phyloP scores from a whole-genome alignment of 1,284 basidiomycete genomes.

The Leccinum solheimii region DNA sequence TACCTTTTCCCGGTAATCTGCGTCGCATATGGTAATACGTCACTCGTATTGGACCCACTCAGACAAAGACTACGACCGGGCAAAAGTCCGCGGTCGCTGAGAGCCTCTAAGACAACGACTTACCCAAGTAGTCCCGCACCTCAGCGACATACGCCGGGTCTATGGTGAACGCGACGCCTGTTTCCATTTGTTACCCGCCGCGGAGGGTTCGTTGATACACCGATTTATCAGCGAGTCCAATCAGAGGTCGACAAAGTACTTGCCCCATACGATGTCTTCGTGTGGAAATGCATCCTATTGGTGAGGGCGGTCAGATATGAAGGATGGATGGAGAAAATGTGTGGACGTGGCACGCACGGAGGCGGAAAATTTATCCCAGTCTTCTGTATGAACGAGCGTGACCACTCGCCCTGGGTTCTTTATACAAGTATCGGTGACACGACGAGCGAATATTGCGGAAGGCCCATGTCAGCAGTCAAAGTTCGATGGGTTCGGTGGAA shows the following conservation, averaged over 20 bases:
- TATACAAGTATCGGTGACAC: not conserved
- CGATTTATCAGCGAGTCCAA: not conserved
- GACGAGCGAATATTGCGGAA: not conserved
- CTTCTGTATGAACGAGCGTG: constrained; percentile 80
- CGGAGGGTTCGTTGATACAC: not conserved
- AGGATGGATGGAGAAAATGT: not conserved
- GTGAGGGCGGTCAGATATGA: not conserved
- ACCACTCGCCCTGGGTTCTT: constrained; percentile 84
- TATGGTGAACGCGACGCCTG: constrained; percentile 81
- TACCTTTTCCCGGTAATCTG: constrained; percentile 83
- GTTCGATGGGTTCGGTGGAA: not conserved
- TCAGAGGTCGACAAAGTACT: constrained; percentile 14
- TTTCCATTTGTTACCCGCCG: not conserved
- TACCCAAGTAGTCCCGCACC: constrained; percentile 81
- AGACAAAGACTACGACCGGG: not conserved
- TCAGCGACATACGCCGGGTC: constrained; percentile 71
- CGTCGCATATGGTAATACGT: not conserved
- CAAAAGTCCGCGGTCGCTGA: not conserved
- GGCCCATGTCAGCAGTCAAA: not conserved
- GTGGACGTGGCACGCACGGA: constrained; percentile 43
- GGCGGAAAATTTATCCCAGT: constrained; percentile 74
- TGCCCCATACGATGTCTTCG: constrained; percentile 84
- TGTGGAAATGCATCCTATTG: constrained; percentile 71
- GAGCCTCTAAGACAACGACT: constrained; percentile 8
- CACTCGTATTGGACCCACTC: not conserved